Conservation (phyloP, 2,329 filamentous ascomycete genomes). For the Pyricularia grisea region DNA sequence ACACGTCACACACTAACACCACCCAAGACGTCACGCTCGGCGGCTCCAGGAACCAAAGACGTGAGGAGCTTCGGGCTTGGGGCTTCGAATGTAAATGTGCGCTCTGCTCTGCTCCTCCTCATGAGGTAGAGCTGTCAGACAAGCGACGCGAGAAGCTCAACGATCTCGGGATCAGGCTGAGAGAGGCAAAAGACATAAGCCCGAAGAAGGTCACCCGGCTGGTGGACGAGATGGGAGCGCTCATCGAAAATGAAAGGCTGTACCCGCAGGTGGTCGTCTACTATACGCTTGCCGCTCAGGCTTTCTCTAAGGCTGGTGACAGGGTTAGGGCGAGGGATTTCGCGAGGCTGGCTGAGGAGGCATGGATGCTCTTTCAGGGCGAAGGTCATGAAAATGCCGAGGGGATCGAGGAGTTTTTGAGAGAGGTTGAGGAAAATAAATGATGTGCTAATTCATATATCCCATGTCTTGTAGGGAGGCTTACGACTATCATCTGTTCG, state of each 20-base stretch:
- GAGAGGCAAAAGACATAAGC: constrained; percentile 5
- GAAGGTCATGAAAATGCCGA: constrained; percentile 11
- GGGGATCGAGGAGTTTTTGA: constrained; percentile 8
- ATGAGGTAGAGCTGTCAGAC: constrained; percentile 19
- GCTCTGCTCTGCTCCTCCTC: constrained; percentile 18
- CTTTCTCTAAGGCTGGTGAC: constrained; percentile 10
- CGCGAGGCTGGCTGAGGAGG: constrained; percentile 9
- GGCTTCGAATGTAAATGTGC: constrained; percentile 23
- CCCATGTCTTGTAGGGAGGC: too few species aligned
- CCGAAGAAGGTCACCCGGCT: constrained; percentile 6
- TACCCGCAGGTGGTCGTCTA: constrained; percentile 17
- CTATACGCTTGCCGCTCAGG: constrained; percentile 14
- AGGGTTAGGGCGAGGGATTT: constrained; percentile 6
- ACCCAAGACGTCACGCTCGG: constrained; percentile 16
- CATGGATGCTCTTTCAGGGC: constrained; percentile 8
- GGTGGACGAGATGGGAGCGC: constrained; percentile 11
- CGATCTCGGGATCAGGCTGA: constrained; percentile 13
- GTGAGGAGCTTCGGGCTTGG: constrained; percentile 17
- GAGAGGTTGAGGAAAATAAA: background rate
- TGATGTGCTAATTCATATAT: background rate
- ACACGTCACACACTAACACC: background rate
- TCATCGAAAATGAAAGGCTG: constrained; percentile 16
- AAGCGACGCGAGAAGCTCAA: constrained; percentile 17
- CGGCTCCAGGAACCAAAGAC: constrained; percentile 16
- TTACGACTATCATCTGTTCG: too few species aligned